These are phyloP conservation scores for Saccharum spontaneum DNA, from an alignment of 176 grass and related monocot species.

Conservation along the genomic window DNA sequence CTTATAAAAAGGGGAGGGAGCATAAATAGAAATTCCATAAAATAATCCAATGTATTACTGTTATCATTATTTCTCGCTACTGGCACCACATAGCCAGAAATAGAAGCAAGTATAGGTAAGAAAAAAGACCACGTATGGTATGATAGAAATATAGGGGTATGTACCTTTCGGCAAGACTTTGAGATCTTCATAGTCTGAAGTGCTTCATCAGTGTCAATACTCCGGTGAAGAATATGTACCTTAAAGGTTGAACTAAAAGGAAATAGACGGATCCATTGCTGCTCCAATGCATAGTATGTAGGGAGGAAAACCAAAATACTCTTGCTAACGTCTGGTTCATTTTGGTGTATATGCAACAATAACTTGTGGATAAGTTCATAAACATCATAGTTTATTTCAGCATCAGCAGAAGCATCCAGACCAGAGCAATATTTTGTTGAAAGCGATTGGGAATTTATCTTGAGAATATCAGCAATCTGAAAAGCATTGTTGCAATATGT, in stretches of 20 bases:
- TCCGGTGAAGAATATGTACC: conserved; percentile 87
- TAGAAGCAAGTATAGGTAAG: conserved; percentile 8
- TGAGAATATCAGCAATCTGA: conserved; percentile 71
- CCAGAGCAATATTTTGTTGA: conserved; percentile 49
- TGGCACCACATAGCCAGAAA: not conserved
- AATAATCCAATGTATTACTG: not conserved
- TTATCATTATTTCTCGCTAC: not conserved
- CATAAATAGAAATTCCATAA: not conserved
- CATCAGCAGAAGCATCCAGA: conserved; percentile 44
- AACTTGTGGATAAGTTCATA: conserved; percentile 70
- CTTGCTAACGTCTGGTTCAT: conserved; percentile 66
- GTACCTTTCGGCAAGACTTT: conserved; percentile 77
- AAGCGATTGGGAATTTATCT: conserved; percentile 53
- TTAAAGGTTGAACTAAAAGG: conserved; percentile 54
- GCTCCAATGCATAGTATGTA: conserved; percentile 87
- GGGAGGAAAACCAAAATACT: conserved; percentile 97
- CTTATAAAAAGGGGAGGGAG: not conserved
- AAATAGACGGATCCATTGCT: conserved; percentile 73
- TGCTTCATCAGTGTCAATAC: conserved; percentile 87
- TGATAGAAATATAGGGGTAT: not conserved
- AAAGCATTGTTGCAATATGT: conserved; percentile 28
- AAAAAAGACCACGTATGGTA: not conserved
- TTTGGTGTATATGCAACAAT: conserved; percentile 68
- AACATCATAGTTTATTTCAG: conserved; percentile 59
- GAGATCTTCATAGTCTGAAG: conserved; percentile 72